Base-by-base conservation (phyloP, 2,329 filamentous ascomycete genomes). In the Talaromyces atroroseus region DNA sequence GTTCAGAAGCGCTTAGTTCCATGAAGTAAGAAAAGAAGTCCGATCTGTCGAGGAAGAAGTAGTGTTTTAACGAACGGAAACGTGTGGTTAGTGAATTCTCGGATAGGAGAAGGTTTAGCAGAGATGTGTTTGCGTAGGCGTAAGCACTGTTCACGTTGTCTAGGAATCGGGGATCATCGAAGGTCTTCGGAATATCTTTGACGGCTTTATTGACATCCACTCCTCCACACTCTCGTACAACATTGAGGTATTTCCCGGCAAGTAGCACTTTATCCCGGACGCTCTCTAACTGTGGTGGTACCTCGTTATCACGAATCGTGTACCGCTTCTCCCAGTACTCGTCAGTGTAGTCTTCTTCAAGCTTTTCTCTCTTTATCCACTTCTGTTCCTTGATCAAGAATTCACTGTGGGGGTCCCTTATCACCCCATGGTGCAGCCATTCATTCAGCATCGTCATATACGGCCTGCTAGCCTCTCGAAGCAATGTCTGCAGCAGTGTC, bases 381-480 rank as follows among this genome's bases (percentile, higher is more conserved):
- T 92, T 95, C 65, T 96, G 90, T 71, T 97, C 94, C 68, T 95
- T 95, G 67, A 99, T 86, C 53, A 99, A 76, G 64, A 99, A 99
- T 71, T 99, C 94, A 1, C 86, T 83, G 70, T 97, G 92, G 0
- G 92, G 90, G 69, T 99, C 94, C 66, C 88, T 90, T 71, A 99
- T 97, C 49, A 88, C 90, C 40, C 94, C 94, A 67, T 95, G 92
- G 68, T 99, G 94, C 16, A 99, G 78, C 94, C 94, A 99, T 71
- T 97, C 92, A 66, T 99, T 99, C 59, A 99, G 77, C 94, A 99
- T 99, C 44, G 83, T 82, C 92, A 97, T 96, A 69, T 99, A 99
- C 0, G 94, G 94, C 55, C 88, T 84, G 66, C 92, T 96, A 1
- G 92, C 88, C 71, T 97, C 92, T 56, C 90, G 82, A 44, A 99